phyloP scores from a whole-genome alignment of 495 filamentous ascomycete genomes.

The Platismatia glauca region DNA sequence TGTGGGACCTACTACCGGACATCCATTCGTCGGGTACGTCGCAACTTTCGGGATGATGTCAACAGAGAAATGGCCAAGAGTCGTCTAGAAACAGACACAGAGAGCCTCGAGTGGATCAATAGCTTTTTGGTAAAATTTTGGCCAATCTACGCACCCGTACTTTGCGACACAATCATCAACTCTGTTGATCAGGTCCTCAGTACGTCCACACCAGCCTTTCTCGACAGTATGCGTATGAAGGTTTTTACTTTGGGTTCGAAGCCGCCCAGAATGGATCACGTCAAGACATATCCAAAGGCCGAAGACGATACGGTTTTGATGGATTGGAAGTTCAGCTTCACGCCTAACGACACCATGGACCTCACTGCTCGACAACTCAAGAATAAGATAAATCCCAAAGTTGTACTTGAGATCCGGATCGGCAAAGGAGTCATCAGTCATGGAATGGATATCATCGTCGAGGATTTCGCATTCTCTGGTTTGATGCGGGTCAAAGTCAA shows the following conservation, averaged over 20 bases:
- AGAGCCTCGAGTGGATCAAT: conserved; percentile 98
- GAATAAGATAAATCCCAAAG: conserved; percentile 93
- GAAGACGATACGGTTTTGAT: conserved; percentile 93
- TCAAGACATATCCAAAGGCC: conserved; percentile 94
- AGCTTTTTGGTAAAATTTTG: conserved; percentile 98
- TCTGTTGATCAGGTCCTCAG: conserved; percentile 94
- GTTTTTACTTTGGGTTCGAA: conserved; percentile 89
- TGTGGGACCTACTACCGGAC: conserved; percentile 97
- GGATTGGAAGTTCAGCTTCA: conserved; percentile 99
- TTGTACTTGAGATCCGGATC: conserved; percentile 84
- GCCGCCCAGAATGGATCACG: conserved; percentile 90
- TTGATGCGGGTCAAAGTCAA: conserved; percentile 96
- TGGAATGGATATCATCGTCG: conserved; percentile 93
- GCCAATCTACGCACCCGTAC: conserved; percentile 93
- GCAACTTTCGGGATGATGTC: conserved; percentile 94
- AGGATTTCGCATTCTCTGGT: conserved; percentile 91
- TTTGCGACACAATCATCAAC: conserved; percentile 83
- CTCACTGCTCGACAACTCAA: conserved; percentile 83
- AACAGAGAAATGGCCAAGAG: conserved; percentile 85
- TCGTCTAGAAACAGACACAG: conserved; percentile 81
- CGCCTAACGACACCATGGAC: conserved; percentile 84
- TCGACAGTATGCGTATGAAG: conserved; percentile 87
- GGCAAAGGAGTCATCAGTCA: conserved; percentile 94
- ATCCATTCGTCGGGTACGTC: conserved; percentile 81
- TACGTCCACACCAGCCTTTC: conserved; percentile 78